A percentile compares a stretch with the other conserved stretches of the same genome.
phyloP scores from a whole-genome alignment of 345 rosid species.

The Tarenaya hassleriana region DNA sequence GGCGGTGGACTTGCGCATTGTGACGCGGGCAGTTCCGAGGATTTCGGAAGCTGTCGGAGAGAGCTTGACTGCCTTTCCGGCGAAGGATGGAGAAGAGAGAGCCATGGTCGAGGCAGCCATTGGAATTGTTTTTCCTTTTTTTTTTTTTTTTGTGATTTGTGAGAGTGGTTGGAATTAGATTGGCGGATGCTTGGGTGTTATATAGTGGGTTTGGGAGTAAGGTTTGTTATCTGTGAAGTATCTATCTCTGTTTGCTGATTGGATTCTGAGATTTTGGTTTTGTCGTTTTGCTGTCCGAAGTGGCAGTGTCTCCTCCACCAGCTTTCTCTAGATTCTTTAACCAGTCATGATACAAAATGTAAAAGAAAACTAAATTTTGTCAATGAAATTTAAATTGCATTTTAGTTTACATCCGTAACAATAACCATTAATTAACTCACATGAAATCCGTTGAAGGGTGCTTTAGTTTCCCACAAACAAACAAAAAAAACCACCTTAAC shows the following conservation, averaged over 20 bases:
- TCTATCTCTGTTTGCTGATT: conserved; percentile 43
- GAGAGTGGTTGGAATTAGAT: conserved; percentile 18
- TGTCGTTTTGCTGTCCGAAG: conserved; percentile 18
- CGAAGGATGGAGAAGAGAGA: conserved; percentile 60
- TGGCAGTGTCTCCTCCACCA: conserved; percentile 43
- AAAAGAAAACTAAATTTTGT: too few relatives aligned
- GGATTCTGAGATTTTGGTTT: conserved; percentile 44
- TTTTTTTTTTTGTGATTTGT: background rate
- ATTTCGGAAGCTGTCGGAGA: conserved; percentile 36
- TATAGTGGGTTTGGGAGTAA: conserved; percentile 13
- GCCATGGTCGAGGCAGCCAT: conserved; percentile 71
- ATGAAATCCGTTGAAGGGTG: too few relatives aligned
- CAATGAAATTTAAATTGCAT: too few relatives aligned
- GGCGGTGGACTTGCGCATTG: conserved; percentile 44
- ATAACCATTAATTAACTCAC: too few relatives aligned
- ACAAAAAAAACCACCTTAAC: too few relatives aligned
- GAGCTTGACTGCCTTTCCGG: conserved; percentile 53
- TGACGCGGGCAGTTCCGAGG: conserved; percentile 47
- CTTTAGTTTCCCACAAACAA: too few relatives aligned
- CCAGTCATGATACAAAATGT: too few relatives aligned
- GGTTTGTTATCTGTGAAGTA: conserved; percentile 41
- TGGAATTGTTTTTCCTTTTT: background rate
- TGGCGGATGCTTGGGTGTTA: conserved; percentile 17
- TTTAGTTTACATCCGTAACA: too few relatives aligned
- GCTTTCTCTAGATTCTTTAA: conserved; percentile 1